Conservation (phyloP, 306 rosid species). For the Fagus crenata region DNA sequence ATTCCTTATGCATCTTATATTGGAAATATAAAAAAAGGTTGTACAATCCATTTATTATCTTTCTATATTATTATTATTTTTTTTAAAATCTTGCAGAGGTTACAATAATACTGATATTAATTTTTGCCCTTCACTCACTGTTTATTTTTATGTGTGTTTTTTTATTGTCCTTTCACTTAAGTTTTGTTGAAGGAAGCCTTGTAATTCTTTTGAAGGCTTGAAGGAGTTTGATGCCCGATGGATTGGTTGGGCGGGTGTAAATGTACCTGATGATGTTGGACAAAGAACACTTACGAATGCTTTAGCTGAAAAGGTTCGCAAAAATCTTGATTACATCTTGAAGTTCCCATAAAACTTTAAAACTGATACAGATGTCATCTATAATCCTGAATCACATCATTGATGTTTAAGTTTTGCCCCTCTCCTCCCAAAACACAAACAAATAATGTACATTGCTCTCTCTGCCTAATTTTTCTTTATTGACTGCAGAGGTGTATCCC, state of each 20-base stretch:
- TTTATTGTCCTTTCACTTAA: conserved; percentile 9
- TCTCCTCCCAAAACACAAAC: neutral
- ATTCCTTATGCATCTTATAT: conserved; percentile 21
- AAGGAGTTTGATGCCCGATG: conserved; percentile 95
- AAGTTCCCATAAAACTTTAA: conserved; percentile 23
- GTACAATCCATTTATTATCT: neutral
- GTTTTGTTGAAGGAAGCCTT: conserved; percentile 20
- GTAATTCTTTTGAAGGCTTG: conserved; percentile 66
- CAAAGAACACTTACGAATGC: conserved; percentile 70
- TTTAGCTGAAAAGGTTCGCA: conserved; percentile 85
- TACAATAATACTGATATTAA: conserved; percentile 12
- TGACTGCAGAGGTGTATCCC: conserved; percentile 87
- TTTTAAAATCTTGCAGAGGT: neutral
- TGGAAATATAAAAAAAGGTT: conserved; percentile 1
- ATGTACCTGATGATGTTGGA: conserved; percentile 84
- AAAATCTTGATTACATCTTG: conserved; percentile 26
- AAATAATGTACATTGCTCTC: conserved; percentile 2
- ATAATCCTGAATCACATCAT: conserved; percentile 9
- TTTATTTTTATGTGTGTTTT: conserved; percentile 6
- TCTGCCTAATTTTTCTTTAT: conserved; percentile 15
- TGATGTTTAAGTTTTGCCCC: conserved; percentile 5
- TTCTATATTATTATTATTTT: neutral
- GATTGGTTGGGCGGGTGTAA: conserved; percentile 99
- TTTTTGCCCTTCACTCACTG: neutral
- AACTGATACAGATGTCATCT: neutral